A percentile compares a stretch with the other conserved stretches of the same genome.
Conservation (phyloP, 2,329 filamentous ascomycete genomes). For the Cladosporium sp. region DNA sequence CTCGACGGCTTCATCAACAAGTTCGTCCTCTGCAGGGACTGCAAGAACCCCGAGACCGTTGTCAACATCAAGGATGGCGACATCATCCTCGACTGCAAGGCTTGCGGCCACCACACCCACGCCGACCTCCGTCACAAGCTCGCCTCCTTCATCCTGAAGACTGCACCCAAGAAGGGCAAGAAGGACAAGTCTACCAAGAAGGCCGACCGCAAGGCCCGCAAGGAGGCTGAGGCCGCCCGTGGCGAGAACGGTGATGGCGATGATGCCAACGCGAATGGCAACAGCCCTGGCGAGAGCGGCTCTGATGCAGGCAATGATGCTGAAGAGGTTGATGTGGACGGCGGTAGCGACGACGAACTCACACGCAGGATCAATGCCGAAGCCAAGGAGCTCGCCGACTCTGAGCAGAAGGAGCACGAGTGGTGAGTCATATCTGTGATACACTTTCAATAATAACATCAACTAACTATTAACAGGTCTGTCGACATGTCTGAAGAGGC, state of each 20-base stretch:
- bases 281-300: slow-evolving; percentile 66
- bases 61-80: slow-evolving; percentile 90
- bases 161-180: slow-evolving; percentile 88
- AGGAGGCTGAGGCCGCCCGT: slow-evolving; percentile 58
- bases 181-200: slow-evolving; percentile 97
- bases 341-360: slow-evolving; percentile 87
- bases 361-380: slow-evolving; percentile 70
- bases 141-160: slow-evolving; percentile 96
- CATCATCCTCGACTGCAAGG: slow-evolving; percentile 97
- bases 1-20: slow-evolving; percentile 98
- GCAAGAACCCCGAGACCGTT: slow-evolving; percentile 99
- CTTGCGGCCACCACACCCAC: slow-evolving; percentile 88
- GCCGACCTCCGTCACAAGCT: slow-evolving; percentile 94
- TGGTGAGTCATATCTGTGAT: slow-evolving; percentile 54
- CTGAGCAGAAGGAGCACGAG: slow-evolving; percentile 76
- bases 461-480: slow-evolving; percentile 44
- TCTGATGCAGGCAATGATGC: slow-evolving; percentile 65
- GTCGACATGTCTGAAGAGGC: slow-evolving; percentile 96
- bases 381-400: slow-evolving; percentile 69
- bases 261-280: slow-evolving; percentile 54
- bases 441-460: background rate
- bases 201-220: slow-evolving; percentile 80
- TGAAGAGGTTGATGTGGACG: slow-evolving; percentile 67
- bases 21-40: slow-evolving; percentile 99
- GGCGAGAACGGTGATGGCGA: slow-evolving; percentile 53